Percentiles rank a stretch among this genome's conserved stretches.
Evolutionary conservation across 2,329 filamentous ascomycete genomes (phyloP).

Genomic region (Triangularia verruculosa): DNA sequence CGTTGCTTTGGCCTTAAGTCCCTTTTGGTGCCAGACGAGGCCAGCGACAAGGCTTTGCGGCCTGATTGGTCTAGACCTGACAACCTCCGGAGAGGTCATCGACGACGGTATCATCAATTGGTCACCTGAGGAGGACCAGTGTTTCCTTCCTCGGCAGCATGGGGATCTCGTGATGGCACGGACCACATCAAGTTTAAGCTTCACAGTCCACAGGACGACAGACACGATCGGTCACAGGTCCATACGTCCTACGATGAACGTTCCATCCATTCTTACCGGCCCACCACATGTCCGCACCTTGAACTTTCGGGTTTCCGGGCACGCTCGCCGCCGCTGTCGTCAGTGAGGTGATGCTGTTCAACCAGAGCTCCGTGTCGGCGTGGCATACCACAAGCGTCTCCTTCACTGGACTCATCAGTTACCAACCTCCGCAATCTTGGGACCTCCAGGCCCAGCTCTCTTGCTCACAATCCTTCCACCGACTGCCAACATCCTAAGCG

Average conservation of each 20-base stretch:
- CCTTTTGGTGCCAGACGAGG: too few relatives aligned
- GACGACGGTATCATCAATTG: too few relatives aligned
- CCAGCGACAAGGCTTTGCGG: too few relatives aligned
- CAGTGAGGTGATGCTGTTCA: constrained; percentile 5
- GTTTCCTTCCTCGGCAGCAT: not conserved
- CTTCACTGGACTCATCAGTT: not conserved
- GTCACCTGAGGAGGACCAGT: not conserved
- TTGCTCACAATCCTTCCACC: not conserved
- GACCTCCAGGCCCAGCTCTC: not conserved
- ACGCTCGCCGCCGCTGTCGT: constrained; percentile 4
- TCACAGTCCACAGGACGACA: not conserved
- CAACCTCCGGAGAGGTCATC: too few relatives aligned
- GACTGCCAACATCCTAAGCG: not conserved
- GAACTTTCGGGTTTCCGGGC: constrained; percentile 2
- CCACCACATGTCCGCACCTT: not conserved
- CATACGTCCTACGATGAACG: not conserved
- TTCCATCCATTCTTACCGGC: not conserved
- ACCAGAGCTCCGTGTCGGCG: not conserved
- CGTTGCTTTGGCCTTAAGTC: constrained; percentile 29
- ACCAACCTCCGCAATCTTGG: not conserved
- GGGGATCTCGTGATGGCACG: not conserved
- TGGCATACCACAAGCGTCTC: not conserved
- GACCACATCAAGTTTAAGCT: not conserved
- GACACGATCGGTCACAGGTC: not conserved
- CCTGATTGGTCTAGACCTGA: too few relatives aligned